Conservation (phyloP, 305 asterid genomes). For the Fraxinus albicans region DNA sequence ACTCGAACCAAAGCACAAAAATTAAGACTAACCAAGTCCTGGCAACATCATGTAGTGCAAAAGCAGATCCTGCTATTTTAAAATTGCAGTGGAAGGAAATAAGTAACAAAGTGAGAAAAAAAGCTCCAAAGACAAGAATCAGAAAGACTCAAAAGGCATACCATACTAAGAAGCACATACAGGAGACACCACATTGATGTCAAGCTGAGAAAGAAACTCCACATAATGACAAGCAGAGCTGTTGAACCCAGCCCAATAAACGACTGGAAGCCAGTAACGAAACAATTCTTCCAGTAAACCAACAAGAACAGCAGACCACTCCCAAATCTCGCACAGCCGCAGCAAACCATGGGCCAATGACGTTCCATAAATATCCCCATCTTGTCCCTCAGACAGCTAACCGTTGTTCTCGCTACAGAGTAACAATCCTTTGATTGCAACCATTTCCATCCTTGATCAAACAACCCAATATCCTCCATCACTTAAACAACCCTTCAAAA, state of each 20-base stretch:
- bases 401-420: conserved; percentile 53
- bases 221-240: conserved; percentile 85
- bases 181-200: conserved; percentile 91
- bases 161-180: conserved; percentile 97
- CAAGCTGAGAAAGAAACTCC: conserved; percentile 97
- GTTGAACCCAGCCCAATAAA: conserved; percentile 82
- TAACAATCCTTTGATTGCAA: conserved; percentile 74
- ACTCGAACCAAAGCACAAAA: conserved; percentile 13
- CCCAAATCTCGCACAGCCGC: conserved; percentile 68
- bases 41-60: neutral
- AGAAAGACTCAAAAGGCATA: conserved; percentile 39
- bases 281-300: conserved; percentile 77
- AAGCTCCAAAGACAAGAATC: neutral
- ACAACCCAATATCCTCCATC: conserved; percentile 98
- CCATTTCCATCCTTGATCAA: conserved; percentile 91
- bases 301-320: conserved; percentile 52
- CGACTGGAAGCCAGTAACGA: conserved; percentile 65
- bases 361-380: conserved; percentile 70
- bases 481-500: conserved; percentile 30
- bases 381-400: conserved; percentile 69
- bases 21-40: conserved; percentile 14
- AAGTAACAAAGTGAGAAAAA: neutral
- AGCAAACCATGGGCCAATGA: conserved; percentile 93
- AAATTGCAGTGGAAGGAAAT: neutral
- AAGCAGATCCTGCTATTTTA: conserved; percentile 21